Evolutionary conservation across 352 stramenopile species (phyloP).

Genomic region (Globisporangium nagaii): DNA sequence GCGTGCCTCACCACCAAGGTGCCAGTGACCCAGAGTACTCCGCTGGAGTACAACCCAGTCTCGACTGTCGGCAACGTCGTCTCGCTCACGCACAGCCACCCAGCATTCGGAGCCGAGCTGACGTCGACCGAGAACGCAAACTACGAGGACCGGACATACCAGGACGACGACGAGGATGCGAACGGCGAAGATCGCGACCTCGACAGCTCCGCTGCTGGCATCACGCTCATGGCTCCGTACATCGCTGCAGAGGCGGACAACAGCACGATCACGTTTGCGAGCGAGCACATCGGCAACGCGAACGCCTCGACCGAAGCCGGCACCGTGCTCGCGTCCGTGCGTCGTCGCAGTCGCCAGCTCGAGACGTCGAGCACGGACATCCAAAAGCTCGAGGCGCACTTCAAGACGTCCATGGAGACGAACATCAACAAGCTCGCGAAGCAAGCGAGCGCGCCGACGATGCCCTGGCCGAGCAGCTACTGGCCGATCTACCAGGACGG

Average conservation of each 20-base stretch:
- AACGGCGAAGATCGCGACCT: not conserved
- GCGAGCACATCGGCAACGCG: not conserved
- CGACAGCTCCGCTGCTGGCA: not conserved
- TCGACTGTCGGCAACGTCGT: slow-evolving; percentile 19
- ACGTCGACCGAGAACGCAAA: slow-evolving; percentile 10
- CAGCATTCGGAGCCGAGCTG: slow-evolving; percentile 23
- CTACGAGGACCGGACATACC: slow-evolving; percentile 18
- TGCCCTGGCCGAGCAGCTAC: slow-evolving; percentile 51
- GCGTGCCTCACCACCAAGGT: slow-evolving; percentile 7
- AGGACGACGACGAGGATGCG: slow-evolving; percentile 5
- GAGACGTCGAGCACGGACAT: slow-evolving; percentile 29
- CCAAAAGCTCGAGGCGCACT: slow-evolving; percentile 26
- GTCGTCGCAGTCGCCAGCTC: no score
- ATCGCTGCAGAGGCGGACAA: not conserved
- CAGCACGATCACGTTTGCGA: slow-evolving; percentile 7
- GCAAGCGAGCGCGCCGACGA: slow-evolving; percentile 13
- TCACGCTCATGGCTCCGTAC: not conserved
- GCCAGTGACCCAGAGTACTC: slow-evolving; percentile 7
- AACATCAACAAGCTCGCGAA: slow-evolving; percentile 22
- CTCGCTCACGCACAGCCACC: slow-evolving; percentile 27
- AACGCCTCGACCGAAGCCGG: not conserved
- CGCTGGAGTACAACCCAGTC: slow-evolving; percentile 21
- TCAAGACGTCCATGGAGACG: slow-evolving; percentile 23
- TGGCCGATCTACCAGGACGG: slow-evolving; percentile 57
- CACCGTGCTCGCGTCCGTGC: slow-evolving; percentile 3